Evolutionary conservation across 768 basidiomycete genomes (phyloP).

Genomic region (Suillus occidentalis): DNA sequence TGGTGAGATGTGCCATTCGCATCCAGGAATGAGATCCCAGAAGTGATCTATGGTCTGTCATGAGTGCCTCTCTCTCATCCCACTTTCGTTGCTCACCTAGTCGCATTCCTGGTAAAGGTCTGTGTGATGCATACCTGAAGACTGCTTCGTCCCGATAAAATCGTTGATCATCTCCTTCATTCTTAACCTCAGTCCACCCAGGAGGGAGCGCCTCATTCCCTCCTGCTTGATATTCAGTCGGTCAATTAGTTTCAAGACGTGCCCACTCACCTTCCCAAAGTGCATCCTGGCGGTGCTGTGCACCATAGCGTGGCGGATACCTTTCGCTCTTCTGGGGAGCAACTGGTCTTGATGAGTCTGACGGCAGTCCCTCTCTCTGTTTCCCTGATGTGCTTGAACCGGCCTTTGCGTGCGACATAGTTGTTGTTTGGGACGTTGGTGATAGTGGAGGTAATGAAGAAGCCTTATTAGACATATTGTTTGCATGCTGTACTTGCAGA

Average conservation of each 20-base stretch:
- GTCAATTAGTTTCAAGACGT: neutral
- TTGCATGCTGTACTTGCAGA: neutral
- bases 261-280: neutral
- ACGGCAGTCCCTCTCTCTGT: neutral
- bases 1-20: neutral
- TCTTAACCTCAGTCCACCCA: neutral
- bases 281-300: slow-evolving; percentile 3
- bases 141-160: neutral
- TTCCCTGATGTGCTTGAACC: neutral
- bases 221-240: neutral
- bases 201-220: neutral
- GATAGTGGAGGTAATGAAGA: neutral
- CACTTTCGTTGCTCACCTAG: neutral
- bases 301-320: neutral
- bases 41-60: neutral
- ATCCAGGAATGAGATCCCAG: neutral
- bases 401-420: neutral
- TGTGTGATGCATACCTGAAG: neutral
- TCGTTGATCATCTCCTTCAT: neutral
- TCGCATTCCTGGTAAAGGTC: neutral
- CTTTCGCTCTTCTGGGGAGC: too few relatives aligned
- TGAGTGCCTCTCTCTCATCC: neutral
- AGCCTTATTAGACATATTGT: neutral
- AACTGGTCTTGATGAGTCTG: neutral
- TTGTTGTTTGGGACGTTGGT: neutral